Conservation (phyloP, 2,329 filamentous ascomycete genomes). For the Calonectria pseudoreteaudii region DNA sequence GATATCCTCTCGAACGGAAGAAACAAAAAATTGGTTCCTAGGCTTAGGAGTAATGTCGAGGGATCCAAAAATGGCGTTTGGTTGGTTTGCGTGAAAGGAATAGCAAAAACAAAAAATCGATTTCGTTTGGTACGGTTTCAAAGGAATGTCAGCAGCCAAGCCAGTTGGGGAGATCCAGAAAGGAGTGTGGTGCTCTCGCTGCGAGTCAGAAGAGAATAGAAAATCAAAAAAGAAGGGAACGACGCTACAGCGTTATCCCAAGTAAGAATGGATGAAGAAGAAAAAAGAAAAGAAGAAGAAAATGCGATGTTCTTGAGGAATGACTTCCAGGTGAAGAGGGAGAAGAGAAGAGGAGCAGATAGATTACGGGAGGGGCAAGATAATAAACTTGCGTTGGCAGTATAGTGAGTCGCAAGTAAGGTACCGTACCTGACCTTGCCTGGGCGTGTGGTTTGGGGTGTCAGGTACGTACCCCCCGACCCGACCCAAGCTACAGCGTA, state of each 20-base stretch:
- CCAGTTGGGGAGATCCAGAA: slow-evolving; percentile 58
- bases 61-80: slow-evolving; percentile 17
- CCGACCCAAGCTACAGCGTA: neutral
- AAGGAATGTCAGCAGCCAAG: slow-evolving; percentile 70
- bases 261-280: slow-evolving; percentile 35
- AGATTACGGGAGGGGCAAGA: slow-evolving; percentile 40
- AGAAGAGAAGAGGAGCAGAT: slow-evolving; percentile 38
- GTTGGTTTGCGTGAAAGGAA: neutral
- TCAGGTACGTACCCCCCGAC: neutral
- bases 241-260: slow-evolving; percentile 44
- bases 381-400: slow-evolving; percentile 35
- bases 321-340: slow-evolving; percentile 36
- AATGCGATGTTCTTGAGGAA: slow-evolving; percentile 35
- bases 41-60: slow-evolving; percentile 17
- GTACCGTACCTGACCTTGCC: slow-evolving; percentile 8
- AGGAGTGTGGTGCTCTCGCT: slow-evolving; percentile 47
- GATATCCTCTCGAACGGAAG: neutral
- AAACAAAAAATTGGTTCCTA: neutral
- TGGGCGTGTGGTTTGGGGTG: neutral
- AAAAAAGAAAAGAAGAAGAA: slow-evolving; percentile 32
- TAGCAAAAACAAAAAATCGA: slow-evolving; percentile 25
- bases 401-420: slow-evolving; percentile 13
- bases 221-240: slow-evolving; percentile 46
- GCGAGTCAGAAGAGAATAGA: slow-evolving; percentile 53
- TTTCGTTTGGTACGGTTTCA: slow-evolving; percentile 40